Evolutionary conservation across 1,284 basidiomycete species (phyloP), one percentile per base, ranked within the genome.

Genomic region (Mycocalia duriaeana): DNA sequence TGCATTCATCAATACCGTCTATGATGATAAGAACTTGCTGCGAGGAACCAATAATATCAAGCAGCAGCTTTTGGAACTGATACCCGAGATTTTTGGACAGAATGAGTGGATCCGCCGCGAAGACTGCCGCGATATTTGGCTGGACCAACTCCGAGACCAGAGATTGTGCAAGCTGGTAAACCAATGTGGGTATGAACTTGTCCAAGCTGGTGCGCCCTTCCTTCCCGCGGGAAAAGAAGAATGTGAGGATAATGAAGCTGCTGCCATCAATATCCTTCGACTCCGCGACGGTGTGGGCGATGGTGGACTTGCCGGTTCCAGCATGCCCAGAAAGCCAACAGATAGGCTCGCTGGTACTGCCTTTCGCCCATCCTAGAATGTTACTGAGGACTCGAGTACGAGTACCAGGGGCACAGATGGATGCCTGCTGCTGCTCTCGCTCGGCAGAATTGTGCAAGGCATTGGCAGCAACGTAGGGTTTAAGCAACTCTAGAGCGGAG

Each of bases 171-270:
- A 38, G 37, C 37, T 38, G 37, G 19, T 38, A 38, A 38, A 20
- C 37, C 37, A 38, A 18, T 14, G 37, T 38, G 18, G 37, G 37
- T 9, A 38, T 20, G 19, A 38, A 18, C 19, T 18, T 38, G 8
- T 8, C 9, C 19, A 20, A 38, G 37, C 37, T 38, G 18, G 37
- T 38, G 19, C 37, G 18, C 13, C 19, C 37, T 20, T 38, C 37
- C 37, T 18, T 38, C 19, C 37, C 37, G 18, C 37, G 37, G 19
- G 37, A 38, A 18, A 38, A 38, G 37, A 38, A 38, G 37, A 38
- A 38, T 9, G 37, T 38, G 8, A 38, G 18, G 9, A 18, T 8
- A 14, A 38, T 9, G 9, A 8, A 9, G 8, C 18, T 38, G 19
- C 18, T 18, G 18, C 19, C 9, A 38, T 38, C 28, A 31, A 31